Evolutionary conservation across 2,329 filamentous ascomycete species (phyloP).

Genomic region (Pestalotiopsis sp.): DNA sequence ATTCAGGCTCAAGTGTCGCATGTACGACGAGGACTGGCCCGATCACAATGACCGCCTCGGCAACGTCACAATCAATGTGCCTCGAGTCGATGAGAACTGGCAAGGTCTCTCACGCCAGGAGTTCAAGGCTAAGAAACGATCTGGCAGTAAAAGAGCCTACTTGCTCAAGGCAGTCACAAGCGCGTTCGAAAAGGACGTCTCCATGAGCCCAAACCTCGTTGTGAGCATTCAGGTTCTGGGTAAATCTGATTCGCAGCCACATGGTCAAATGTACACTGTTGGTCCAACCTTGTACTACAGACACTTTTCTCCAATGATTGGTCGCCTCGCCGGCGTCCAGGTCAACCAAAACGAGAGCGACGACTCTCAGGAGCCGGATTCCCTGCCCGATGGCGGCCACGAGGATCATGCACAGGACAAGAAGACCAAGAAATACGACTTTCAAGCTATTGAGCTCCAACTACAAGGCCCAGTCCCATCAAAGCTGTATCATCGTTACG

Average conservation of each 20-base stretch:
- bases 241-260: constrained; percentile 64
- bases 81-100: constrained; percentile 65
- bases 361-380: constrained; percentile 36
- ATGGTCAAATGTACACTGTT: constrained; percentile 74
- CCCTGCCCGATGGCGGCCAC: not conserved
- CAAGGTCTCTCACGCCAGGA: constrained; percentile 60
- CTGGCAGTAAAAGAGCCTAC: constrained; percentile 86
- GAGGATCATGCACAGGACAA: constrained; percentile 42
- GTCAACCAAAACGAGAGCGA: constrained; percentile 60
- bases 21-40: constrained; percentile 88
- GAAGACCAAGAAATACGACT: constrained; percentile 77
- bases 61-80: constrained; percentile 73
- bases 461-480: constrained; percentile 79
- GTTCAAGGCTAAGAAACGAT: constrained; percentile 77
- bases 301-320: constrained; percentile 88
- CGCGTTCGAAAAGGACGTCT: constrained; percentile 58
- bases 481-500: constrained; percentile 84
- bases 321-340: constrained; percentile 73
- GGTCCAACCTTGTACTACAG: constrained; percentile 75
- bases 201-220: constrained; percentile 69
- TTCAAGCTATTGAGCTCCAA: constrained; percentile 91
- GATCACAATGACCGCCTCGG: constrained; percentile 87
- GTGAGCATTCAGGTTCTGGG: constrained; percentile 80
- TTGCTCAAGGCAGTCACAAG: constrained; percentile 68
- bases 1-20: constrained; percentile 79